Conservation (phyloP, 371 early-diverging fungal species). For the Blakeslea trispora region DNA sequence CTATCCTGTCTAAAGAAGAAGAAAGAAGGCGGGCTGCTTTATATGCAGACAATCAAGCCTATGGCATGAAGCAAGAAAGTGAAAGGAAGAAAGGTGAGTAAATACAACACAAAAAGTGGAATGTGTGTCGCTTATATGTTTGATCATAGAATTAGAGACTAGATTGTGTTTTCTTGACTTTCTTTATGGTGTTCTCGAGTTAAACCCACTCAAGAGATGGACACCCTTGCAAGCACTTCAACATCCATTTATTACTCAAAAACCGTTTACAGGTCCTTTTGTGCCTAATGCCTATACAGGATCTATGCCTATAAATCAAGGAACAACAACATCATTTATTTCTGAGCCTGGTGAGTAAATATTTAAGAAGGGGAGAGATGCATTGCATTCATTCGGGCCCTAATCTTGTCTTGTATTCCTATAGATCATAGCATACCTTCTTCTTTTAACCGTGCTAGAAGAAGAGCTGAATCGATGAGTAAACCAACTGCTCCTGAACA, state of each 20-base stretch:
- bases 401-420: no score
- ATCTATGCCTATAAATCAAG: neutral
- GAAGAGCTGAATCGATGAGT: slow-evolving; percentile 26
- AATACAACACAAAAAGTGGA: neutral
- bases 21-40: slow-evolving; percentile 31
- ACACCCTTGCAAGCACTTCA: slow-evolving; percentile 89
- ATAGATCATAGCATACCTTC: slow-evolving; percentile 11
- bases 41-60: neutral
- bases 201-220: slow-evolving; percentile 94
- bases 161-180: slow-evolving; percentile 86
- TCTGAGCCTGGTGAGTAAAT: no score
- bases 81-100: slow-evolving; percentile 16
- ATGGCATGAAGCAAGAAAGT: slow-evolving; percentile 3
- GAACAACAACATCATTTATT: neutral
- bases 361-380: no score
- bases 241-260: slow-evolving; percentile 95
- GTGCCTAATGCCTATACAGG: slow-evolving; percentile 42
- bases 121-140: no score
- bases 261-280: slow-evolving; percentile 66
- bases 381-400: no score
- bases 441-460: slow-evolving; percentile 1
- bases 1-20: slow-evolving; percentile 57
- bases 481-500: slow-evolving; percentile 21
- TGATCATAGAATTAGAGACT: slow-evolving; percentile 68
- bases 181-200: slow-evolving; percentile 77